A percentile compares a stretch with the other conserved stretches of the same genome.
phyloP scores from a whole-genome alignment of 371 early-diverging fungal genomes.

The Mucor irregularis region DNA sequence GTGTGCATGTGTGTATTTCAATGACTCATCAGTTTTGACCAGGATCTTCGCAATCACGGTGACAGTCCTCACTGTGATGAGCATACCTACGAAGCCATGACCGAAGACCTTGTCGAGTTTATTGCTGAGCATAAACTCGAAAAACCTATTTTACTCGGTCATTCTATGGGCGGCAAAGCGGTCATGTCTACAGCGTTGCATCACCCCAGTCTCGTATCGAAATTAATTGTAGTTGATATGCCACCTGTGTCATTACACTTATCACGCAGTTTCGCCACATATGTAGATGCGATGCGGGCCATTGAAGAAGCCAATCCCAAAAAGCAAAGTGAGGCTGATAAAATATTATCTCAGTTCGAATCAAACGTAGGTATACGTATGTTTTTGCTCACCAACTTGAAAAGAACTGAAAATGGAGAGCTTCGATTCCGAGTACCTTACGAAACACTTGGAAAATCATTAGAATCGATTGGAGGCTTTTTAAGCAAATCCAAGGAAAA shows the following conservation, averaged over 20 bases:
- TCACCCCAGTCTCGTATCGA: constrained; percentile 56
- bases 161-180: constrained; percentile 95
- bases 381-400: constrained; percentile 90
- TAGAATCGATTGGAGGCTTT: constrained; percentile 63
- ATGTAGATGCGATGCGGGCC: constrained; percentile 67
- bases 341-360: constrained; percentile 58
- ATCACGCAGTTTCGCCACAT: constrained; percentile 56
- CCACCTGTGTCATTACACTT: constrained; percentile 66
- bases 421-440: constrained; percentile 77
- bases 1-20: background rate
- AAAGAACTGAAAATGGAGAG: constrained; percentile 41
- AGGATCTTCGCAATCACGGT: constrained; percentile 95
- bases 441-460: constrained; percentile 56
- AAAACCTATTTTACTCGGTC: constrained; percentile 74
- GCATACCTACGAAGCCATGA: constrained; percentile 82
- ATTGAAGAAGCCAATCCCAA: constrained; percentile 59
- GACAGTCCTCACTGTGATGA: constrained; percentile 73
- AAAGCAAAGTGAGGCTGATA: constrained; percentile 75
- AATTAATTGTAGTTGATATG: constrained; percentile 86
- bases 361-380: constrained; percentile 70
- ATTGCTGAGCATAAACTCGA: constrained; percentile 56
- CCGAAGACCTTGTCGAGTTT: constrained; percentile 71
- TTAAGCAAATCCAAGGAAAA: constrained; percentile 24
- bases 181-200: constrained; percentile 81
- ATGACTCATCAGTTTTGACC: background rate